Evolutionary conservation across 73 alveolate species (phyloP).

Genomic region (Uronychia binucleata): DNA sequence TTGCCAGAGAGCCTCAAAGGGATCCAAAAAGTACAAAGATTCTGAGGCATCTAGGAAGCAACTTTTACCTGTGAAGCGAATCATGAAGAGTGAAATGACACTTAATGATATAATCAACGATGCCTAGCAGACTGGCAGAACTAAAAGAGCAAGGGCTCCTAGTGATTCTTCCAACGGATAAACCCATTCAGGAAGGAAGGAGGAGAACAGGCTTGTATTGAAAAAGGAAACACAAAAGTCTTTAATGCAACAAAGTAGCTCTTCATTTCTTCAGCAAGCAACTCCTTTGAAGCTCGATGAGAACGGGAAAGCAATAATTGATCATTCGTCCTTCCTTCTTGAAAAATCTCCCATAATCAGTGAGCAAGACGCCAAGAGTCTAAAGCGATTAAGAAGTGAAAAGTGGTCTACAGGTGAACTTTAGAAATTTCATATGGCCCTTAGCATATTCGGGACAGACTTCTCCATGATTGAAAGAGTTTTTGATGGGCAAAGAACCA

Average conservation of each 20-base stretch:
- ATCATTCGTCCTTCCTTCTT: not conserved
- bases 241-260: not conserved
- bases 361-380: not conserved
- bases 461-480: slow-evolving; percentile 33
- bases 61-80: too few relatives aligned
- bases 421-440: slow-evolving; percentile 31
- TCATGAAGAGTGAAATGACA: not conserved
- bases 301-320: not conserved
- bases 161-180: not conserved
- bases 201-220: not conserved
- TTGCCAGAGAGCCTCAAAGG: too few relatives aligned
- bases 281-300: not conserved
- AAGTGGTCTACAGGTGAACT: slow-evolving; percentile 34
- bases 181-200: not conserved
- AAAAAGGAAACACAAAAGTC: too few relatives aligned
- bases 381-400: not conserved
- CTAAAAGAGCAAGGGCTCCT: not conserved
- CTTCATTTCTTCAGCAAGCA: not conserved
- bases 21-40: too few relatives aligned
- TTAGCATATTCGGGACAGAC: slow-evolving; percentile 37
- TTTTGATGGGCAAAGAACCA: slow-evolving; percentile 21
- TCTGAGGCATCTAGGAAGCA: too few relatives aligned
- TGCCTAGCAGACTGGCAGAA: not conserved
- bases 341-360: not conserved
- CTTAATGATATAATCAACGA: not conserved